A percentile compares a stretch with the other conserved stretches of the same genome.
phyloP scores from a whole-genome alignment of 2,329 filamentous ascomycete genomes.

The Lithohypha guttulata region DNA sequence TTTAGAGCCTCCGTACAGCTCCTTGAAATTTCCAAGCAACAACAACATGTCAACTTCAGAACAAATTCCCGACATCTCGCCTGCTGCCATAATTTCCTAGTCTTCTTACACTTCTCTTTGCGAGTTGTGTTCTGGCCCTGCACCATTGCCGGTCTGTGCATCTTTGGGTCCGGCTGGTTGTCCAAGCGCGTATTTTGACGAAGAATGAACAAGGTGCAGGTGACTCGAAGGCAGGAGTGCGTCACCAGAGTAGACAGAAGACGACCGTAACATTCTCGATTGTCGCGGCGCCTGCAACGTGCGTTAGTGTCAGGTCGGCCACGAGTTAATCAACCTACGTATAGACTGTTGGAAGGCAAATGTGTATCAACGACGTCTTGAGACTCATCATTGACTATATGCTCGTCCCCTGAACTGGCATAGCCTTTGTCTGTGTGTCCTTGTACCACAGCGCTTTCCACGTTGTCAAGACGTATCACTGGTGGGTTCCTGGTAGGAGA shows the following conservation, averaged over 20 bases:
- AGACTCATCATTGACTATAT: slow-evolving; percentile 5
- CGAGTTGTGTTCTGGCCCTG: neutral
- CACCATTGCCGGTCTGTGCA: neutral
- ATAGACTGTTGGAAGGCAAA: neutral
- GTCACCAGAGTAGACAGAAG: slow-evolving; percentile 6
- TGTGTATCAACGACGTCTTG: slow-evolving; percentile 1
- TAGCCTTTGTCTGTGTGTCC: too few relatives aligned
- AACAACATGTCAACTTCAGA: too few relatives aligned
- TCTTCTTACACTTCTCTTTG: neutral
- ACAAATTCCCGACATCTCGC: too few relatives aligned
- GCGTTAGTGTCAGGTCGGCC: too few relatives aligned
- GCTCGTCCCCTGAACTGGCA: too few relatives aligned
- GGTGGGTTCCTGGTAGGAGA: too few relatives aligned
- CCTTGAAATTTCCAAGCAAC: too few relatives aligned
- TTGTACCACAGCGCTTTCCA: too few relatives aligned
- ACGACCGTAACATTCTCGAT: slow-evolving; percentile 8
- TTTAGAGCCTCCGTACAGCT: too few relatives aligned
- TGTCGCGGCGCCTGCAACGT: slow-evolving; percentile 2
- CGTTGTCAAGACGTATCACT: too few relatives aligned
- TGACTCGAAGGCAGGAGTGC: slow-evolving; percentile 7
- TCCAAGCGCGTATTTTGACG: slow-evolving; percentile 4
- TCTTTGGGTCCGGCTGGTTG: neutral
- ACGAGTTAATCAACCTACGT: slow-evolving; percentile 3
- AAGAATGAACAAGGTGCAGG: slow-evolving; percentile 8
- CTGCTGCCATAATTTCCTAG: too few relatives aligned